Conservation (phyloP, 192 early-diverging fungal genomes). For the Helicostylum pulchrum region DNA sequence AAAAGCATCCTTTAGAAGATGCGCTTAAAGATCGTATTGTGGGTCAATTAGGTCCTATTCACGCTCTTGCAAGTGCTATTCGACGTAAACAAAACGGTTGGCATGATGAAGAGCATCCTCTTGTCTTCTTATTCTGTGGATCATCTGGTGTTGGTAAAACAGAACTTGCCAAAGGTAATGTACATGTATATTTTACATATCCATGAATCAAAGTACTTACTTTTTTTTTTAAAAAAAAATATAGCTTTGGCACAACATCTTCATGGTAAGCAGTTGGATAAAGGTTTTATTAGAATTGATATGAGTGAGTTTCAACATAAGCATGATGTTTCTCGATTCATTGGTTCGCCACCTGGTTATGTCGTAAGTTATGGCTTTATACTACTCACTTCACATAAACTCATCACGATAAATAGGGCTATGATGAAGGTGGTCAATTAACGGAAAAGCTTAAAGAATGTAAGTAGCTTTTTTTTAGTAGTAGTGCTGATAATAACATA, state of each 20-base stretch:
- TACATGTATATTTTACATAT: not conserved
- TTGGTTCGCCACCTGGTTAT: slow-evolving; percentile 45
- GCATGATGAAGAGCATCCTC: slow-evolving; percentile 47
- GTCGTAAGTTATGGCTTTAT: slow-evolving; percentile 20
- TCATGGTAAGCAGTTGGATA: slow-evolving; percentile 37
- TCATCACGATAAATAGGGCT: slow-evolving; percentile 22
- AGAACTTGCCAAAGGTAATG: slow-evolving; percentile 40
- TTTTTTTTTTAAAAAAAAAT: not conserved
- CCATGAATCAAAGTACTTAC: not conserved
- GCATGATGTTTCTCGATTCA: slow-evolving; percentile 45
- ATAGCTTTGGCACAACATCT: slow-evolving; percentile 35
- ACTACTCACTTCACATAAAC: not conserved
- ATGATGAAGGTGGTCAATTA: slow-evolving; percentile 46
- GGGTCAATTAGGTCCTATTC: slow-evolving; percentile 42
- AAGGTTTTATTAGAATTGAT: slow-evolving; percentile 44
- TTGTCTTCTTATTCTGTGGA: slow-evolving; percentile 45
- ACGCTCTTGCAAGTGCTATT: slow-evolving; percentile 43
- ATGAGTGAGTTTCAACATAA: slow-evolving; percentile 47
- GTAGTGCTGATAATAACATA: too few relatives aligned
- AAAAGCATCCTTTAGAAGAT: slow-evolving; percentile 39
- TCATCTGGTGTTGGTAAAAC: slow-evolving; percentile 47
- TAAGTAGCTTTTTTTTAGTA: slow-evolving; percentile 4
- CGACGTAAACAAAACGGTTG: slow-evolving; percentile 47
- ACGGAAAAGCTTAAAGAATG: slow-evolving; percentile 45
- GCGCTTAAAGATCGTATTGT: slow-evolving; percentile 38